Conservation (phyloP, 164 flowering plant genomes). For the Magnolia kwangsiensis region DNA sequence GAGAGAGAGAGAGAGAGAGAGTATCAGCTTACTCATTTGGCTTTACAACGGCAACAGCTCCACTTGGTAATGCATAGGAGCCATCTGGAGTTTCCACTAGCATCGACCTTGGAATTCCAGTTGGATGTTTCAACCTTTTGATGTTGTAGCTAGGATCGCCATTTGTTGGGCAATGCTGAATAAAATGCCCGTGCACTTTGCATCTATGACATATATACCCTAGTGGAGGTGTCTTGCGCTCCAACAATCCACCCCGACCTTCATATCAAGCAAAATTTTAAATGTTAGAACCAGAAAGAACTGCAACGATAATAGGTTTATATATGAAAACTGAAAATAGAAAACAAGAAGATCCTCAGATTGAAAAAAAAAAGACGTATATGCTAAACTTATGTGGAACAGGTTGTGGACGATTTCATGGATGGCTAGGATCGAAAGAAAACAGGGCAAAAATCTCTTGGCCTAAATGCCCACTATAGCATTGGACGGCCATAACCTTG, state of each 20-base stretch:
- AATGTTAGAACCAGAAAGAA: background rate
- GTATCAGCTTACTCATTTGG: constrained; percentile 80
- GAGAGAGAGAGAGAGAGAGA: constrained; percentile 12
- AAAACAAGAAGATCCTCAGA: background rate
- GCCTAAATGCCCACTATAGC: too few species aligned
- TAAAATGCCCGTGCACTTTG: constrained; percentile 91
- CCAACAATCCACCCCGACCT: constrained; percentile 49
- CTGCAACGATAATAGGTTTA: background rate
- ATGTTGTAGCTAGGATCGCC: constrained; percentile 90
- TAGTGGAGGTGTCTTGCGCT: constrained; percentile 80
- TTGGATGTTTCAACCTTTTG: constrained; percentile 81
- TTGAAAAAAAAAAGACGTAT: too few species aligned
- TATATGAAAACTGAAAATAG: background rate
- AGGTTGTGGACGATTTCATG: too few species aligned
- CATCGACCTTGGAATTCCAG: constrained; percentile 96
- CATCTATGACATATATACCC: constrained; percentile 83
- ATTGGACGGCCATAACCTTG: too few species aligned
- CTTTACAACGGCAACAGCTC: constrained; percentile 64
- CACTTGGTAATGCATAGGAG: constrained; percentile 91
- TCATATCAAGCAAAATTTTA: constrained; percentile 1
- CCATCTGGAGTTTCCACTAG: constrained; percentile 84
- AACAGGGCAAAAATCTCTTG: too few species aligned
- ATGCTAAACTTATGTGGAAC: too few species aligned
- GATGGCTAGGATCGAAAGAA: too few species aligned
- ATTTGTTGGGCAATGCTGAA: constrained; percentile 97